Conservation (phyloP, 106 monocot species). For the Apostasia ramifera region DNA sequence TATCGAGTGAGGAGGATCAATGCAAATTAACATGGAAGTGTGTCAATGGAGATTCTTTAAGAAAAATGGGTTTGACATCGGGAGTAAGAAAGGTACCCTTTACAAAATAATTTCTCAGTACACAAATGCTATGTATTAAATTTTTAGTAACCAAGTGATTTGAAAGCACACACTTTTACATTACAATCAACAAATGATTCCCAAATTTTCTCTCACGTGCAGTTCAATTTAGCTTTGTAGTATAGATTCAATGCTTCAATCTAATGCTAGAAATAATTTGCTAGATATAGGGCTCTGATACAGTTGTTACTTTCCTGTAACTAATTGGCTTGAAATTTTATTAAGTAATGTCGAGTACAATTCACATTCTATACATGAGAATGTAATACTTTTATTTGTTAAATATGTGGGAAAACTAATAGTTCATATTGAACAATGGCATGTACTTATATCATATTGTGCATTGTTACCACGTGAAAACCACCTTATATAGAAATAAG, state of each 20-base stretch:
- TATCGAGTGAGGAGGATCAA: conserved; percentile 8
- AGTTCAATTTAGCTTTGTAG: not conserved
- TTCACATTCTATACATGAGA: too few relatives aligned
- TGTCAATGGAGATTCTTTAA: conserved; percentile 45
- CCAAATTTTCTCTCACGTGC: not conserved
- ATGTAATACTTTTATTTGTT: too few relatives aligned
- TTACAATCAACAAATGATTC: not conserved
- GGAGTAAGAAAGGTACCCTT: conserved; percentile 77
- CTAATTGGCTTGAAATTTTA: too few relatives aligned
- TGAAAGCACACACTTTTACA: not conserved
- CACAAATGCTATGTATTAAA: not conserved
- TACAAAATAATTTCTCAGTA: not conserved
- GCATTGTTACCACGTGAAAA: too few relatives aligned
- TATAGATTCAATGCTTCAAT: not conserved
- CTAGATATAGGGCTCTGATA: not conserved
- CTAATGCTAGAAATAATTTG: not conserved
- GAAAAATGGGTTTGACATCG: conserved; percentile 76
- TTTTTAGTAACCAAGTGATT: not conserved
- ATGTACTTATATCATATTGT: too few relatives aligned
- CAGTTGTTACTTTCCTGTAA: too few relatives aligned
- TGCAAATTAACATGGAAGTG: conserved; percentile 39
- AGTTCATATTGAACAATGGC: too few relatives aligned
- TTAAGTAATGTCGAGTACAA: too few relatives aligned
- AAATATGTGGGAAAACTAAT: too few relatives aligned
- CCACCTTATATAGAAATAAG: too few relatives aligned